These are phyloP conservation scores for Talaromyces sp. DNA, from an alignment of 2,329 filamentous ascomycete genomes.

Conservation along the genomic window DNA sequence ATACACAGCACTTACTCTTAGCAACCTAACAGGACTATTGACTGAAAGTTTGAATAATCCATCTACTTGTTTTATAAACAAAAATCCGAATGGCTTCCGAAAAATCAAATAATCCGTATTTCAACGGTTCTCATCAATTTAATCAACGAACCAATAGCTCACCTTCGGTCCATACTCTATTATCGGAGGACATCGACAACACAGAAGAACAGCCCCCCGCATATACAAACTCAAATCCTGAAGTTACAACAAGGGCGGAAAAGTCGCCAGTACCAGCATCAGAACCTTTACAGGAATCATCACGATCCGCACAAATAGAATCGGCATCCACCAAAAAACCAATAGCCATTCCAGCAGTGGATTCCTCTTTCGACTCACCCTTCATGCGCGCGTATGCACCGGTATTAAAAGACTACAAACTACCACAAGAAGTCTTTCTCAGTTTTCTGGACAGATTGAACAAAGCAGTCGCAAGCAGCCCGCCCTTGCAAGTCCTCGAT, in stretches of 20 bases:
- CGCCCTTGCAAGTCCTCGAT: conserved; percentile 28
- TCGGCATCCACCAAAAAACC: not conserved
- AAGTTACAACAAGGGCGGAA: not conserved
- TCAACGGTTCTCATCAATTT: not conserved
- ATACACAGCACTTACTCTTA: no score
- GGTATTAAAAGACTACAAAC: conserved; percentile 7
- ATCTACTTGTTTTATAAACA: not conserved
- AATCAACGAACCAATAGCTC: not conserved
- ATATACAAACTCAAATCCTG: not conserved
- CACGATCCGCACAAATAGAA: not conserved
- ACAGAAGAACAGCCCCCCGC: conserved; percentile 1
- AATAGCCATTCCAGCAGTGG: conserved; percentile 11
- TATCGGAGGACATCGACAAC: not conserved
- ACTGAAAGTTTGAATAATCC: not conserved
- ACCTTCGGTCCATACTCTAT: not conserved
- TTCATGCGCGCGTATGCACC: conserved; percentile 13
- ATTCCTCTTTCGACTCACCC: conserved; percentile 7
- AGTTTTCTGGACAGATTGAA: conserved; percentile 29
- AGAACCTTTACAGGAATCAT: not conserved
- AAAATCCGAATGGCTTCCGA: not conserved
- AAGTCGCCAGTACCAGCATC: not conserved
- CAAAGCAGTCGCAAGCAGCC: conserved; percentile 24
- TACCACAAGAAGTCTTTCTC: conserved; percentile 20
- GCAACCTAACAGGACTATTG: no score
- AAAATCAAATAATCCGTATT: not conserved